Conservation (phyloP, 2,329 filamentous ascomycete genomes). For the Rhinocladiella mackenziei region DNA sequence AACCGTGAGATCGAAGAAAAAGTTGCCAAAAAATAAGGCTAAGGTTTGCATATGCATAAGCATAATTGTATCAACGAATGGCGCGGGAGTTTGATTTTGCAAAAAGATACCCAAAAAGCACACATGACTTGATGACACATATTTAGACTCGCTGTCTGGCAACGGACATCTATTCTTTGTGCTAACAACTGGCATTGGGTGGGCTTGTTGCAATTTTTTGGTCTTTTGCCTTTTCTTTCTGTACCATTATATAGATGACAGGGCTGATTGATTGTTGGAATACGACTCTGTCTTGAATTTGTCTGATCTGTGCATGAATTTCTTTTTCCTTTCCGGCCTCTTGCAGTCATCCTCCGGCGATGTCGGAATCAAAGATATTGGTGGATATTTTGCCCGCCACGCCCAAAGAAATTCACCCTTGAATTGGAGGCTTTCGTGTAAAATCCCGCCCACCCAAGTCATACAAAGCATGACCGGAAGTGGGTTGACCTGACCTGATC, state of each 20-base stretch:
- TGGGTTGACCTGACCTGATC: too few species aligned
- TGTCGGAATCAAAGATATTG: too few species aligned
- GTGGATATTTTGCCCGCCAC: too few species aligned
- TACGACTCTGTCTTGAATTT: slow-evolving; percentile 5
- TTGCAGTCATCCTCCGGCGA: too few species aligned
- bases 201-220: too few species aligned
- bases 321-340: background rate
- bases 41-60: too few species aligned
- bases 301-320: background rate
- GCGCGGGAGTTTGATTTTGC: slow-evolving; percentile 24
- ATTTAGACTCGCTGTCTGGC: slow-evolving; percentile 26
- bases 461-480: too few species aligned
- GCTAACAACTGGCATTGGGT: slow-evolving; percentile 6
- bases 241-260: slow-evolving; percentile 12
- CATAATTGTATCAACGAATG: slow-evolving; percentile 20
- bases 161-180: slow-evolving; percentile 24
- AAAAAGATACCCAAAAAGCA: slow-evolving; percentile 26
- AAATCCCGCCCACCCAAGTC: too few species aligned
- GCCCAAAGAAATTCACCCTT: too few species aligned
- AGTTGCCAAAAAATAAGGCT: slow-evolving; percentile 15
- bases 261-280: slow-evolving; percentile 8
- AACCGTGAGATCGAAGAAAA: slow-evolving; percentile 25
- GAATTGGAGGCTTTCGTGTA: too few species aligned
- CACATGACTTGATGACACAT: slow-evolving; percentile 26
- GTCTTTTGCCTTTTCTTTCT: slow-evolving; percentile 14